These are phyloP conservation scores for Plenodomus lindquistii DNA, from an alignment of 2,329 filamentous ascomycete species.

Conservation along the genomic window DNA sequence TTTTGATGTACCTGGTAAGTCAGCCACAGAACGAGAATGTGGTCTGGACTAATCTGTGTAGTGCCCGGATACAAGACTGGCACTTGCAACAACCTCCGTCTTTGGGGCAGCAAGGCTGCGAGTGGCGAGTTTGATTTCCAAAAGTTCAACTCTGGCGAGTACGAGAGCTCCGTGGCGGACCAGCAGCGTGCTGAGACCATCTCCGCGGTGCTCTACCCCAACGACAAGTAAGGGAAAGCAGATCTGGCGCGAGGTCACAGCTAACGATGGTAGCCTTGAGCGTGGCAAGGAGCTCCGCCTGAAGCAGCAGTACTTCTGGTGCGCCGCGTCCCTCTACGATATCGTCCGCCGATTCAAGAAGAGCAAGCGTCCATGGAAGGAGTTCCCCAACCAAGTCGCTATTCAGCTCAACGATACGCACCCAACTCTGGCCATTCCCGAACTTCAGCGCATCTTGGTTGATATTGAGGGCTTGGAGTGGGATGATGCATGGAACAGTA, in stretches of 20 bases:
- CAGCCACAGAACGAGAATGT: too few relatives aligned
- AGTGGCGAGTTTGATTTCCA: slow-evolving; percentile 99
- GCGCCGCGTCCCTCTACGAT: slow-evolving; percentile 91
- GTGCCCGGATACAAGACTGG: slow-evolving; percentile 88
- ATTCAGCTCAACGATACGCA: slow-evolving; percentile 99
- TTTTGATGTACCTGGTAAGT: slow-evolving; percentile 72
- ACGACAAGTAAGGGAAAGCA: slow-evolving; percentile 68
- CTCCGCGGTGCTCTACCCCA: slow-evolving; percentile 94
- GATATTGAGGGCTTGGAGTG: slow-evolving; percentile 90
- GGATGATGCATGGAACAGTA: slow-evolving; percentile 85
- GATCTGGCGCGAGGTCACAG: not conserved
- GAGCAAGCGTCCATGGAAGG: slow-evolving; percentile 83
- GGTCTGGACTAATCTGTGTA: slow-evolving; percentile 44
- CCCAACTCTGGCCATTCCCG: slow-evolving; percentile 92
- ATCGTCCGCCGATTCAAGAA: slow-evolving; percentile 99
- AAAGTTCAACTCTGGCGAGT: slow-evolving; percentile 98
- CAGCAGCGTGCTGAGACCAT: slow-evolving; percentile 99
- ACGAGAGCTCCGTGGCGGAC: slow-evolving; percentile 96
- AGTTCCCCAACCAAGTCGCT: slow-evolving; percentile 92
- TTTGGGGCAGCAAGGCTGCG: slow-evolving; percentile 97
- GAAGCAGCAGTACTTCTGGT: slow-evolving; percentile 99
- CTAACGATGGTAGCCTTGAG: slow-evolving; percentile 61
- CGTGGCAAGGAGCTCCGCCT: slow-evolving; percentile 94
- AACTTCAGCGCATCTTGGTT: slow-evolving; percentile 88
- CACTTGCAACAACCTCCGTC: slow-evolving; percentile 92